These are phyloP conservation scores for Lichtheimia ornata DNA, from an alignment of 371 early-diverging fungal genomes.

Conservation along the genomic window DNA sequence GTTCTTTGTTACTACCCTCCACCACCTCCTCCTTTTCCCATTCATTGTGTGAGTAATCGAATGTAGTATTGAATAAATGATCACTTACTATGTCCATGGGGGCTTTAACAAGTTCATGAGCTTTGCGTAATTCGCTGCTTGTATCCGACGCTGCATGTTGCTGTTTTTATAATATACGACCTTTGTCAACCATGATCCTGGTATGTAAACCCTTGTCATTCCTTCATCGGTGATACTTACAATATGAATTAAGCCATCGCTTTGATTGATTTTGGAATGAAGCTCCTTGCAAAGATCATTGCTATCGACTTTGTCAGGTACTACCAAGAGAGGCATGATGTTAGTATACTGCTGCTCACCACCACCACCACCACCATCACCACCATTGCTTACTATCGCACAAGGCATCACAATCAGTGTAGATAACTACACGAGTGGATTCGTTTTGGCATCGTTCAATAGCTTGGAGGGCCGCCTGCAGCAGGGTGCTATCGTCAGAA, in stretches of 20 bases:
- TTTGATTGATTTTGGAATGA: slow-evolving; percentile 2
- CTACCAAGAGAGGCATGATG: too few relatives aligned
- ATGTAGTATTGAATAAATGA: neutral
- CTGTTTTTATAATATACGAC: neutral
- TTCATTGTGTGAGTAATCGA: neutral
- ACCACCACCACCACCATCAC: too few relatives aligned
- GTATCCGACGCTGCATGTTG: slow-evolving; percentile 2
- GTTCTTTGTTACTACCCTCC: too few relatives aligned
- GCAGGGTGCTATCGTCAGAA: neutral
- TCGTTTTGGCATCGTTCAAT: slow-evolving; percentile 5
- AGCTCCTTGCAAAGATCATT: slow-evolving; percentile 6
- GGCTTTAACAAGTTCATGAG: neutral
- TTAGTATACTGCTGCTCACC: neutral
- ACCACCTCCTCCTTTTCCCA: neutral
- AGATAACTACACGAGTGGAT: slow-evolving; percentile 1
- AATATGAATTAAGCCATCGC: slow-evolving; percentile 4
- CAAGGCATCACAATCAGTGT: slow-evolving; percentile 7
- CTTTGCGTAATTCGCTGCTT: slow-evolving; percentile 3
- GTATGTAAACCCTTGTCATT: neutral
- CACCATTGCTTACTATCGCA: slow-evolving; percentile 1
- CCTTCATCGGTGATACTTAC: neutral
- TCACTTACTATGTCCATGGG: neutral
- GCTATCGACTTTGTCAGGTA: neutral
- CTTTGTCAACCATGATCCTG: neutral
- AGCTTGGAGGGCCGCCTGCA: slow-evolving; percentile 8